A percentile compares a stretch with the other conserved stretches of the same genome.
Evolutionary conservation across 305 asterid genomes (phyloP).

Genomic region (Fraxinus velutina): DNA sequence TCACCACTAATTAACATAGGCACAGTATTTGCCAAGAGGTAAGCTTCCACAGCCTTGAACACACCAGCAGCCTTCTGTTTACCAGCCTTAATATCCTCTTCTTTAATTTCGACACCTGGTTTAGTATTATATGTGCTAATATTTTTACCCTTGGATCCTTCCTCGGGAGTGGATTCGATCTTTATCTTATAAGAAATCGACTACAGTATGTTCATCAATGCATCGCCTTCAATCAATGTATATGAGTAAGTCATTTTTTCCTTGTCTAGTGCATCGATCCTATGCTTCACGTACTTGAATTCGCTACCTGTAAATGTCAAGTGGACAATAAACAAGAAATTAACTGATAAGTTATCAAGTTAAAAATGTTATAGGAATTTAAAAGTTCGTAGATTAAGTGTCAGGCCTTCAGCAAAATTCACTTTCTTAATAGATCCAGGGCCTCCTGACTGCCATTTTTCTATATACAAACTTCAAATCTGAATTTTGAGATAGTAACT

Average conservation of each 20-base stretch:
- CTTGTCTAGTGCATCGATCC: constrained; percentile 31
- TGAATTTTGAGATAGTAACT: no score
- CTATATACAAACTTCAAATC: no score
- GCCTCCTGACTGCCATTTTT: constrained; percentile 27
- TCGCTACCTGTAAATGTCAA: constrained; percentile 14
- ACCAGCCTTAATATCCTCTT: constrained; percentile 22
- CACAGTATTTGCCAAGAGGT: constrained; percentile 26
- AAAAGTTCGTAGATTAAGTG: neutral
- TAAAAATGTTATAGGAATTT: neutral
- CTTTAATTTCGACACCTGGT: constrained; percentile 25
- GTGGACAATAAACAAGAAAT: neutral
- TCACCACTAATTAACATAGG: constrained; percentile 5
- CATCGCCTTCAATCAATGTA: constrained; percentile 36
- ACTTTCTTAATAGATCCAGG: constrained; percentile 37
- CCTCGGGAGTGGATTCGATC: constrained; percentile 26
- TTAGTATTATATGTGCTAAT: constrained; percentile 27
- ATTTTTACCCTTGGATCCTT: constrained; percentile 25
- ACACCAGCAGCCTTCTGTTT: constrained; percentile 25
- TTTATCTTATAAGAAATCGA: constrained; percentile 27
- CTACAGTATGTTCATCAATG: constrained; percentile 29
- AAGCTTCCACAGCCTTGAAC: constrained; percentile 33
- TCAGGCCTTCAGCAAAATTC: constrained; percentile 30
- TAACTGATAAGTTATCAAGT: neutral
- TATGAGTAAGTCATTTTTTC: constrained; percentile 20
- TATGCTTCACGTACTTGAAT: constrained; percentile 30